Base-by-base conservation (phyloP, 192 early-diverging fungal species). In the Oehlia diaphana region DNA sequence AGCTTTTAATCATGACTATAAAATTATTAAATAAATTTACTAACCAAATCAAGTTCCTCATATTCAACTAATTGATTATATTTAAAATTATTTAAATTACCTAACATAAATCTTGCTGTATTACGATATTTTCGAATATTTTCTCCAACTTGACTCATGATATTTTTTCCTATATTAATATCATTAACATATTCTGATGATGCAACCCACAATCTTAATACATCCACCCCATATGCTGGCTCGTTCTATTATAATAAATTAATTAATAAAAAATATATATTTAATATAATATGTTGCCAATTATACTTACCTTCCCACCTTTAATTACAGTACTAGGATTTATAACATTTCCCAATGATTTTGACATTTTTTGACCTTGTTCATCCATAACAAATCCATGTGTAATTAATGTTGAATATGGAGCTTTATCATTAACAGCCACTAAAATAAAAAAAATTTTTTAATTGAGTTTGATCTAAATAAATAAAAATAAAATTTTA, bases 361-460 rank as follows among this genome's bases (percentile, higher is more conserved):
- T 96, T 65, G 88, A 90, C 94, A 96, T 96, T 81, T 96, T 96
- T n/a, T 93, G 86, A 12, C 95, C 95, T 74, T 96, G 92, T 26
- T 91, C 90, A 82, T 96, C 95, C 14, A 94, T 83, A 23, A 90
- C 80, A 76, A 72, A 72, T n/a, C 93, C 95, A 76, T 96, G 95
- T 0, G 94, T 95, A 71, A 95, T 83, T 63, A 96, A 77, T 4
- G 87, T 87, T 9, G 83, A 84, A 85, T 90, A 96, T 8, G 94
- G 95, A 0, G 90, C 82, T 63, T 91, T 87, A 9, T 91, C 91
- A 28, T 88, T 90, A 26, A 91, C 80, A 3, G 94, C 93, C 35
- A 91, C 85, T 86, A n/a, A 16, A n/a, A 62, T 47, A 72, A 6
- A 31, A 31, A 16, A n/a, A 53, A 37, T 37, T 37, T 37, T 37